Percentiles rank a stretch among this genome's conserved stretches.
Conservation (phyloP, 73 alveolate genomes). For the Tetrahymena elliotti region DNA sequence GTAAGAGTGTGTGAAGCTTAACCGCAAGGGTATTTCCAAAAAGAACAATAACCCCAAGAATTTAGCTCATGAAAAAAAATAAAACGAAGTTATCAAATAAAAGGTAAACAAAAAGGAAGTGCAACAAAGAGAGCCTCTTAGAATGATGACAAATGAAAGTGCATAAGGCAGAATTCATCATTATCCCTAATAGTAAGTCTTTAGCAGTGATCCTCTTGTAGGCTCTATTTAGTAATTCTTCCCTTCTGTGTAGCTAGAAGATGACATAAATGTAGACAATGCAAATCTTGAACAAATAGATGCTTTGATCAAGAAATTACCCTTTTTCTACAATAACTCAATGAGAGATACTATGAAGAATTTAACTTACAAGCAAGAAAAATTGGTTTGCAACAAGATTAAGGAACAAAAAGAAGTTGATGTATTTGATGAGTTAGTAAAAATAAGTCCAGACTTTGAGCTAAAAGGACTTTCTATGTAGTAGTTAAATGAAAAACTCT, state of each 20-base stretch:
- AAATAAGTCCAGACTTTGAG: not conserved
- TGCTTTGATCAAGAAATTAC: not conserved
- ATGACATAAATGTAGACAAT: not conserved
- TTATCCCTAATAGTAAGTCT: not conserved
- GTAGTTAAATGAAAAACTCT: not conserved
- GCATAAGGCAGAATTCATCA: not conserved
- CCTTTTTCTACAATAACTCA: not conserved
- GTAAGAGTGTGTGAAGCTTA: not conserved
- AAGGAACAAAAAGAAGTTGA: not conserved
- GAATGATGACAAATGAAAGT: not conserved
- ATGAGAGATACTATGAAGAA: not conserved
- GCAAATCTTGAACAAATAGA: not conserved
- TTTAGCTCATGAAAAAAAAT: not conserved
- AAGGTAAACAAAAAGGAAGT: not conserved
- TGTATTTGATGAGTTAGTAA: not conserved
- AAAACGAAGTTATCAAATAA: not conserved
- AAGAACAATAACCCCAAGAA: not conserved
- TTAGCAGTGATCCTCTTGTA: not conserved
- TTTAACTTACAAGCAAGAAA: not conserved
- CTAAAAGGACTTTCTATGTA: not conserved
- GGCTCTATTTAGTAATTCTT: not conserved
- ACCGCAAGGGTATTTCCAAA: not conserved
- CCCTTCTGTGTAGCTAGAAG: not conserved
- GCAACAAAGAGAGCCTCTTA: not conserved
- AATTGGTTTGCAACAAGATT: not conserved